Evolutionary conservation across 2,329 filamentous ascomycete genomes (phyloP).

Genomic region (Colletotrichum sp.): DNA sequence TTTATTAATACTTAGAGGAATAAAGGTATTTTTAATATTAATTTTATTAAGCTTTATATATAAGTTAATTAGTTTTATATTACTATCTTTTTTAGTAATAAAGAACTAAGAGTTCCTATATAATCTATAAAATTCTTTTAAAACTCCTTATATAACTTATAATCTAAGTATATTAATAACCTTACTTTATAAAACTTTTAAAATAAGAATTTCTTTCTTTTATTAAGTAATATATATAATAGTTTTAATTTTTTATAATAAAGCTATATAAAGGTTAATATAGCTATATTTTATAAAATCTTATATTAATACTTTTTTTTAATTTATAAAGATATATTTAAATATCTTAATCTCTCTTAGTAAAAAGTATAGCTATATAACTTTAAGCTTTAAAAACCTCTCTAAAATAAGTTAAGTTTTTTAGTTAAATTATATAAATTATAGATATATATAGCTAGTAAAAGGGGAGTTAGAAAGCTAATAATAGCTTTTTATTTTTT

Average conservation of each 20-base stretch:
- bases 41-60: not conserved
- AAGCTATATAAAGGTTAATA: not conserved
- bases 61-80: not conserved
- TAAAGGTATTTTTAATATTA: too few species aligned
- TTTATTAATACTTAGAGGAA: too few species aligned
- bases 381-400: not conserved
- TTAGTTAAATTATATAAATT: not conserved
- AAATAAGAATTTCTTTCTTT: not conserved
- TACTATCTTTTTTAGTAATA: not conserved
- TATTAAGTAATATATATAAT: not conserved
- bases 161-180: not conserved
- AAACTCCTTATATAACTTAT: not conserved
- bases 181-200: not conserved
- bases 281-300: not conserved
- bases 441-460: not conserved
- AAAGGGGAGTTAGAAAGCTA: not conserved
- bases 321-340: not conserved
- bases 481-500: not conserved
- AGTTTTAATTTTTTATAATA: not conserved
- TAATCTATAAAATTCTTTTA: not conserved
- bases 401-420: rapidly evolving
- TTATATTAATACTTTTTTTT: not conserved
- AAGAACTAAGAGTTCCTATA: not conserved
- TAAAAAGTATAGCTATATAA: not conserved
- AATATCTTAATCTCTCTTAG: not conserved